These are phyloP conservation scores for Jackrogersella minutella DNA, from an alignment of 495 filamentous ascomycete species.

Conservation along the genomic window DNA sequence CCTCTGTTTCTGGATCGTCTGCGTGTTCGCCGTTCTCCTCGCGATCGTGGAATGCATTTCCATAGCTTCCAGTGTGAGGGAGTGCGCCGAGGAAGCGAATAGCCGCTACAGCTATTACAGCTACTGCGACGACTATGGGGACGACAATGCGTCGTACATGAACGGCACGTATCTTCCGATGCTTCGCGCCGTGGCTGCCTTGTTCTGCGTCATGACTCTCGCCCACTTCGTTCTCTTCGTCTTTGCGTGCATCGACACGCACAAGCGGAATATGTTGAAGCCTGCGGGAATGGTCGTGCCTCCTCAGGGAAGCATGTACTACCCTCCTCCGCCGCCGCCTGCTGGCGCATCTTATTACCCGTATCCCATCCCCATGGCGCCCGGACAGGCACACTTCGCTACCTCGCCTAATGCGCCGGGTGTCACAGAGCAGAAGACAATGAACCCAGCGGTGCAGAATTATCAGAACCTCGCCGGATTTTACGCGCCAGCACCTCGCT, in stretches of 20 bases:
- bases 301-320: constrained; percentile 27
- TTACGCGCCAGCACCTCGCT: constrained; percentile 29
- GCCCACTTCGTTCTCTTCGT: constrained; percentile 54
- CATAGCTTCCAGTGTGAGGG: neutral
- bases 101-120: constrained; percentile 4
- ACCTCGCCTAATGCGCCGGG: neutral
- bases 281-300: constrained; percentile 33
- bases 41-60: constrained; percentile 2
- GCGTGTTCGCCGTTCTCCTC: constrained; percentile 36
- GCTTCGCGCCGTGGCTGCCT: constrained; percentile 25
- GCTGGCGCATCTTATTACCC: constrained; percentile 36
- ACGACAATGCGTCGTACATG: neutral
- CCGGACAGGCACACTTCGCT: constrained; percentile 11
- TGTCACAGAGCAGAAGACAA: neutral
- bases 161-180: constrained; percentile 27
- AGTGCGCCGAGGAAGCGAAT: constrained; percentile 16
- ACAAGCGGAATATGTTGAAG: constrained; percentile 38
- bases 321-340: constrained; percentile 16
- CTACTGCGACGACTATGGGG: constrained; percentile 27
- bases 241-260: constrained; percentile 54
- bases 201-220: constrained; percentile 32
- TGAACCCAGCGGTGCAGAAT: constrained; percentile 12
- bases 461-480: constrained; percentile 38
- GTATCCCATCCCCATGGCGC: constrained; percentile 31
- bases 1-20: constrained; percentile 47